Evolutionary conservation across 345 rosid genomes (phyloP).

Genomic region (Melastoma malabathricum): DNA sequence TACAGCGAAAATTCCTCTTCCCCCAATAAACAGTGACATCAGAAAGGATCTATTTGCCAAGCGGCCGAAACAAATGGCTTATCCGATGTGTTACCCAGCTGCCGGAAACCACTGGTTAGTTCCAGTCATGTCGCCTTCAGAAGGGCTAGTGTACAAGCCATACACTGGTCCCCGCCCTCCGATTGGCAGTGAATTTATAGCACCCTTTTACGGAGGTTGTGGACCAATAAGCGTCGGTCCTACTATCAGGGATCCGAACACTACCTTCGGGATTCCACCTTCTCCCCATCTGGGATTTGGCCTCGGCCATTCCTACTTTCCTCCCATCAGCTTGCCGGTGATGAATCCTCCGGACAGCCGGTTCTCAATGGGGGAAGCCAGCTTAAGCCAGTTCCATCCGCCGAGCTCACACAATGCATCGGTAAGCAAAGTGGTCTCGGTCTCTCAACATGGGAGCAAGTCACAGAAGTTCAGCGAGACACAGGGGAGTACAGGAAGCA

Average conservation of each 20-base stretch:
- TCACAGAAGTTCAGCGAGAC: conserved; percentile 24
- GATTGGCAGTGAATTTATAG: background rate
- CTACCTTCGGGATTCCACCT: conserved; percentile 26
- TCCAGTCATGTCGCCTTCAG: conserved; percentile 82
- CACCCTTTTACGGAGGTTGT: conserved; percentile 21
- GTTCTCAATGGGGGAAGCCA: conserved; percentile 20
- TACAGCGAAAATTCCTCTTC: conserved; percentile 21
- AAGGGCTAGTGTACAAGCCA: conserved; percentile 89
- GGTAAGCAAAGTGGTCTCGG: conserved; percentile 17
- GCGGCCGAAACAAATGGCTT: conserved; percentile 27
- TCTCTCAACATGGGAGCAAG: conserved; percentile 8
- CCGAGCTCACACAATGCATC: conserved; percentile 23
- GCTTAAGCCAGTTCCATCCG: conserved; percentile 8
- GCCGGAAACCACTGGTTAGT: conserved; percentile 62
- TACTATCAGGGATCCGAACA: conserved; percentile 9
- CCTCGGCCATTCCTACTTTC: conserved; percentile 44
- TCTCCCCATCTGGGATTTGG: conserved; percentile 24
- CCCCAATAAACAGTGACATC: conserved; percentile 18
- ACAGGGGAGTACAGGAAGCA: conserved; percentile 45
- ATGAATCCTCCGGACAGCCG: conserved; percentile 28
- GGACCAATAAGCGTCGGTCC: conserved; percentile 23
- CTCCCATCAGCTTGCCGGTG: conserved; percentile 48
- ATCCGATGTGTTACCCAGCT: conserved; percentile 32
- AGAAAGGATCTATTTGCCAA: conserved; percentile 8
- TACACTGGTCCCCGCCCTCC: conserved; percentile 37